phyloP scores from a whole-genome alignment of 305 asterid genomes.

The Salvia sclarea region DNA sequence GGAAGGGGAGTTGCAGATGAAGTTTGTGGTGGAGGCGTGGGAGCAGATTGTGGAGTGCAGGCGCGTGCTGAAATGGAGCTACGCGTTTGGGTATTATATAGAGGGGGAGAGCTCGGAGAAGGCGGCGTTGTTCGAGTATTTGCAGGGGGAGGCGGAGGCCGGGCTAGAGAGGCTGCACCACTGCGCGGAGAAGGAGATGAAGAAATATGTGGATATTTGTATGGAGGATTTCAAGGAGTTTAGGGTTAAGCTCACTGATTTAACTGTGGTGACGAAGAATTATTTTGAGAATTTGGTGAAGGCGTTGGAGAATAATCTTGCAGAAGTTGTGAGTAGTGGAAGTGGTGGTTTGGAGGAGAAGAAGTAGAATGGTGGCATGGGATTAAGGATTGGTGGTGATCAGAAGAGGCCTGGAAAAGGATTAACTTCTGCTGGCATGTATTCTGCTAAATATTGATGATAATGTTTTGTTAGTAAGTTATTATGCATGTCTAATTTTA shows the following conservation, averaged over 20 bases:
- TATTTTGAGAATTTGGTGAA: conserved; percentile 35
- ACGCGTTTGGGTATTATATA: conserved; percentile 49
- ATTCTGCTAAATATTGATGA: no score
- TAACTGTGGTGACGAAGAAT: conserved; percentile 2
- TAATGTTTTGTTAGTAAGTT: no score
- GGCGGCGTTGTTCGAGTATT: conserved; percentile 35
- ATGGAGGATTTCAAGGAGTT: conserved; percentile 7
- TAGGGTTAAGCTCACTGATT: conserved; percentile 21
- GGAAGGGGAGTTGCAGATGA: neutral
- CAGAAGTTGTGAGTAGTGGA: neutral
- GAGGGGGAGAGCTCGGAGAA: neutral
- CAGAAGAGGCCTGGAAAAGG: neutral
- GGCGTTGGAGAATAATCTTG: conserved; percentile 9
- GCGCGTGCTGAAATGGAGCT: conserved; percentile 53
- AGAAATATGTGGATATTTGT: neutral
- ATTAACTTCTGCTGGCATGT: no score
- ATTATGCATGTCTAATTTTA: no score
- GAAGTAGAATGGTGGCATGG: neutral
- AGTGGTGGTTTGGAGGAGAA: neutral
- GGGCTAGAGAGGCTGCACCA: conserved; percentile 45
- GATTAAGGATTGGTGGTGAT: neutral
- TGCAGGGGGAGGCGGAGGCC: conserved; percentile 45
- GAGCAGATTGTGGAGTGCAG: conserved; percentile 51
- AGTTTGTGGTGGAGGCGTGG: conserved; percentile 44
- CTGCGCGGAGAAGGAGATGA: conserved; percentile 45